A percentile compares a stretch with the other conserved stretches of the same genome.
Evolutionary conservation across 495 filamentous ascomycete species (phyloP).

Genomic region (Poronia punctata): DNA sequence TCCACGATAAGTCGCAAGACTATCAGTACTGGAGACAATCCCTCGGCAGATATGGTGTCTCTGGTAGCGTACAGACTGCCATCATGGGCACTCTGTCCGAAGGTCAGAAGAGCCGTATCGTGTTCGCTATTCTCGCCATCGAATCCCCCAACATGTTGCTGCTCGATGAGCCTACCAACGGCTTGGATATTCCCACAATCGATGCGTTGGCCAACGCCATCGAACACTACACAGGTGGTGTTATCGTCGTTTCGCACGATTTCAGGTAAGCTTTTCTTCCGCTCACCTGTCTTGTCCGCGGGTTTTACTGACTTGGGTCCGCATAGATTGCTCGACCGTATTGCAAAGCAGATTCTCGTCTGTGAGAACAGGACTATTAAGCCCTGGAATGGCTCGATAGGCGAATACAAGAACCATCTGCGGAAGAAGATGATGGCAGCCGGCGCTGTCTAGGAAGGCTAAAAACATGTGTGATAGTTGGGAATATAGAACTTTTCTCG

Average conservation of each 20-base stretch:
- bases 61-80: conserved; percentile 88
- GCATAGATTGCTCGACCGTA: conserved; percentile 88
- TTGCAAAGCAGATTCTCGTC: conserved; percentile 98
- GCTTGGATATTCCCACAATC: conserved; percentile 98
- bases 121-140: conserved; percentile 94
- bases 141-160: conserved; percentile 96
- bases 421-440: conserved; percentile 88
- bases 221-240: conserved; percentile 91
- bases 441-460: conserved; percentile 61
- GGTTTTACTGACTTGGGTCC: conserved; percentile 18
- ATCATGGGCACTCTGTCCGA: conserved; percentile 97
- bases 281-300: neutral
- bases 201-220: conserved; percentile 96
- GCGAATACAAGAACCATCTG: conserved; percentile 94
- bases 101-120: conserved; percentile 94
- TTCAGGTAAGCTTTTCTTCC: conserved; percentile 62
- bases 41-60: conserved; percentile 87
- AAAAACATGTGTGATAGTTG: conserved; percentile 19
- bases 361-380: conserved; percentile 93
- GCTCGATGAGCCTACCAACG: conserved; percentile 98
- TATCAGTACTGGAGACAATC: conserved; percentile 99
- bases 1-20: conserved; percentile 79
- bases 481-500: neutral
- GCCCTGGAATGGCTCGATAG: conserved; percentile 83
- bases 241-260: conserved; percentile 96